Conservation (phyloP, 2,329 filamentous ascomycete genomes). For the Fusarium praegraminearum region DNA sequence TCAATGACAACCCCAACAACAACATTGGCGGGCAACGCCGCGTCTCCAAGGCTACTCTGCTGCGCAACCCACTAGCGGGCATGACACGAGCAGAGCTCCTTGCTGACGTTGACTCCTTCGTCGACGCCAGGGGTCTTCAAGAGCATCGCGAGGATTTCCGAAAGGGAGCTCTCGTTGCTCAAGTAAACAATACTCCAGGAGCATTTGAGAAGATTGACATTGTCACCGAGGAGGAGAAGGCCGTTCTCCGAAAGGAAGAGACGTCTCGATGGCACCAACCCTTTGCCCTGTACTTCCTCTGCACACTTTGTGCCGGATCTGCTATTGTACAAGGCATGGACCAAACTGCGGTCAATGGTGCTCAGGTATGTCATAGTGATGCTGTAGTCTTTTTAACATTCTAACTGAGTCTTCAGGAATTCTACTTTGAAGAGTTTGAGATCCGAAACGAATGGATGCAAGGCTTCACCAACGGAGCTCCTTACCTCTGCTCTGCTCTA, state of each 20-base stretch:
- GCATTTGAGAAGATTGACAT: conserved; percentile 48
- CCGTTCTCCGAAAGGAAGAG: conserved; percentile 46
- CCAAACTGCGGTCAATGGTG: conserved; percentile 73
- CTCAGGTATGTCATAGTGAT: conserved; percentile 58
- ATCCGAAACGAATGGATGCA: conserved; percentile 59
- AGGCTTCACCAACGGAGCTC: conserved; percentile 67
- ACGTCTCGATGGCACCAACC: conserved; percentile 52
- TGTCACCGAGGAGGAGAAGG: conserved; percentile 49
- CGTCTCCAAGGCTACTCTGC: conserved; percentile 45
- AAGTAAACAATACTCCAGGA: conserved; percentile 53
- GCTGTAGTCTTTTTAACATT: too few relatives aligned
- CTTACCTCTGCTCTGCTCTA: conserved; percentile 64
- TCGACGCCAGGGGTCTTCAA: conserved; percentile 50
- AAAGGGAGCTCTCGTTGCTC: conserved; percentile 65
- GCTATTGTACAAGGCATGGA: conserved; percentile 77
- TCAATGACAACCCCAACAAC: conserved; percentile 34
- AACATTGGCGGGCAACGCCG: conserved; percentile 14
- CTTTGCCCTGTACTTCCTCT: conserved; percentile 53
- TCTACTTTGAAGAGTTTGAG: conserved; percentile 50
- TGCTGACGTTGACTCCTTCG: conserved; percentile 54
- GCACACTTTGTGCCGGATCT: conserved; percentile 51
- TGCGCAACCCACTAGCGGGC: conserved; percentile 50
- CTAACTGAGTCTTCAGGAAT: conserved; percentile 46
- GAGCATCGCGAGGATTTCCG: conserved; percentile 60
- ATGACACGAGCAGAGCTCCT: conserved; percentile 49